phyloP scores from a whole-genome alignment of 352 stramenopile species.

The Phytophthora brassicae region DNA sequence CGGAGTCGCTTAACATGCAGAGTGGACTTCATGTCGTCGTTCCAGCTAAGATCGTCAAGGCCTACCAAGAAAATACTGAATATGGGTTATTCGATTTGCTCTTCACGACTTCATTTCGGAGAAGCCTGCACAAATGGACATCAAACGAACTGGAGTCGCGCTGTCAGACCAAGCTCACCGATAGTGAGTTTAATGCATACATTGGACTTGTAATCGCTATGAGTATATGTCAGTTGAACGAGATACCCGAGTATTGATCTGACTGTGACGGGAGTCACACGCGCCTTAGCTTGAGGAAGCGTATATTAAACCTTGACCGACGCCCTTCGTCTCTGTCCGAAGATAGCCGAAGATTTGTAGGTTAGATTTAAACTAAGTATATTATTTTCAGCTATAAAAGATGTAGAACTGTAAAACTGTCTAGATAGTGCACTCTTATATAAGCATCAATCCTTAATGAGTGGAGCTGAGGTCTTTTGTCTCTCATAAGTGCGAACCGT shows the following conservation, averaged over 20 bases:
- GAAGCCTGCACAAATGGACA: neutral
- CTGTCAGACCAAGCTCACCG: neutral
- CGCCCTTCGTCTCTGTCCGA: too few relatives aligned
- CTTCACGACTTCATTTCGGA: neutral
- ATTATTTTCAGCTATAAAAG: too few relatives aligned
- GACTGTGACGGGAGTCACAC: too few relatives aligned
- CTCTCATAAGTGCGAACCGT: too few relatives aligned
- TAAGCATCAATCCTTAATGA: too few relatives aligned
- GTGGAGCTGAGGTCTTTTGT: too few relatives aligned
- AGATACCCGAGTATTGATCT: constrained; percentile 9
- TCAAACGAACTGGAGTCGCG: neutral
- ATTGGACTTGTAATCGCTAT: neutral
- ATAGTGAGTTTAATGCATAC: constrained; percentile 4
- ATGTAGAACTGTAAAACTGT: too few relatives aligned
- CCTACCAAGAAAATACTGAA: neutral
- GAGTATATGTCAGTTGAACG: constrained; percentile 4
- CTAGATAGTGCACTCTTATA: too few relatives aligned
- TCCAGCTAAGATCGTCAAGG: neutral
- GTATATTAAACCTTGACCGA: too few relatives aligned
- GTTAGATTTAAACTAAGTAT: too few relatives aligned
- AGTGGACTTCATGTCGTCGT: neutral
- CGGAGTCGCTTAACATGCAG: neutral
- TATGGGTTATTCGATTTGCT: neutral
- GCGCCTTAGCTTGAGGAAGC: too few relatives aligned
- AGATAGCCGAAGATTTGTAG: too few relatives aligned